phyloP scores from a whole-genome alignment of 1,284 basidiomycete genomes.

The Cutaneotrichosporon sp. region DNA sequence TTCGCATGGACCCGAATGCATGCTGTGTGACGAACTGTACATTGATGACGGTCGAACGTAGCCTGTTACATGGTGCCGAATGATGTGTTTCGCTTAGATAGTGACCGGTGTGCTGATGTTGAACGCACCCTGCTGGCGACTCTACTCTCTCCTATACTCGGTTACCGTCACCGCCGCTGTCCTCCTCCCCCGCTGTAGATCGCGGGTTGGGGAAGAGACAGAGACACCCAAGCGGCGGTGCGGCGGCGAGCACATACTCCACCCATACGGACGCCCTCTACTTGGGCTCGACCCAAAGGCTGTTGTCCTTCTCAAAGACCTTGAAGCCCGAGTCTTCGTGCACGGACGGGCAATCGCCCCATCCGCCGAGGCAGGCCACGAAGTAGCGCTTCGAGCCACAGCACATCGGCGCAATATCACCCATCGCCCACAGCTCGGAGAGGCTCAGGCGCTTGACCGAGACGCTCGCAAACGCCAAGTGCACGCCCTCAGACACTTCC shows the following conservation, averaged over 20 bases:
- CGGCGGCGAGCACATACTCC: neutral
- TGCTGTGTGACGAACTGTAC: slow-evolving; percentile 9
- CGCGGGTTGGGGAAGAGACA: neutral
- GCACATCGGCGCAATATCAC: slow-evolving; percentile 61
- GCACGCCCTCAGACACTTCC: slow-evolving; percentile 60
- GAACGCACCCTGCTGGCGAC: neutral
- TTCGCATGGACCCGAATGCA: slow-evolving; percentile 7
- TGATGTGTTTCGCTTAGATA: neutral
- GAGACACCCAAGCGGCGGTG: neutral
- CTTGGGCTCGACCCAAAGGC: slow-evolving; percentile 11
- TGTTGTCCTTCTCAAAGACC: slow-evolving; percentile 12
- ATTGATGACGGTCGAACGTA: slow-evolving; percentile 5
- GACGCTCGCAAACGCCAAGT: slow-evolving; percentile 59
- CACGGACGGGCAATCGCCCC: slow-evolving; percentile 37
- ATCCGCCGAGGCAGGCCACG: slow-evolving; percentile 48
- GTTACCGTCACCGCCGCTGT: neutral
- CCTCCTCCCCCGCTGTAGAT: neutral
- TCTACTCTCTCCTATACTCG: neutral
- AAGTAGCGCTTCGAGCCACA: slow-evolving; percentile 58
- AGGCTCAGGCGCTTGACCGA: slow-evolving; percentile 57
- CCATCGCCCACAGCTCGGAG: slow-evolving; percentile 69
- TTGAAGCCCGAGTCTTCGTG: slow-evolving; percentile 4
- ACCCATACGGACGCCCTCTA: neutral
- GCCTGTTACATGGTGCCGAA: slow-evolving; percentile 8
- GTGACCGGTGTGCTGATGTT: neutral